Base-by-base conservation (phyloP, 345 rosid genomes). In the Brassica carinata region DNA sequence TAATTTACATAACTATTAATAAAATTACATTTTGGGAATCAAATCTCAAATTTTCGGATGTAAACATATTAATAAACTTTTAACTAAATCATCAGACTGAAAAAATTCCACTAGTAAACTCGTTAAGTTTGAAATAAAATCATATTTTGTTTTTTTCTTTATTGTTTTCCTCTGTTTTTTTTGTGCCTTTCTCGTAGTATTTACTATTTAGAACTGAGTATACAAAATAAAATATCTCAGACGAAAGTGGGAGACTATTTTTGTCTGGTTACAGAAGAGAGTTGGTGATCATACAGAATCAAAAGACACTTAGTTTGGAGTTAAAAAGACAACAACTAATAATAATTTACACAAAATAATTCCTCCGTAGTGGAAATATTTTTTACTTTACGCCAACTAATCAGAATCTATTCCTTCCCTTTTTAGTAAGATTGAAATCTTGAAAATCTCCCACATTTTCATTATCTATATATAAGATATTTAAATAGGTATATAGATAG, bases 341-440 rank as follows among this genome's bases (percentile, higher is more conserved):
- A 59, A 65, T 65, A 77, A 77, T 77, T 77, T 82, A 82, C 84
- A 82, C 57, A 23, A 66, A 71, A 8, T 71, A 58, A 19, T 55
- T 81, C 80, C 69, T 31, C 68, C 38, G 72, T 9, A 81, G 64
- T 71, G 83, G 79, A 80, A 79, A 79, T 58, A 53, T 66, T 34
- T 58, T 34, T 59, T 27, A 61, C n/a, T 17, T 36, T 36, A 8
- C 72, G 62, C 76, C 63, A 75, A 59, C 81, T 81, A 81, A 76
- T 31, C 73, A 66, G 11, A 81, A 70, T 40, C 73, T 81, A 76
- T 71, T 23, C 81, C 65, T 72, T 77, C 77, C 57, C 18, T 71
- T 81, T 71, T 64, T 71, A 71, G 81, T 76, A 81, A 76, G 80
- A 71, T 81, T 76, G 48, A 77, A 69, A 71, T 77, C 74, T 9